Evolutionary conservation across 148 eudicot species (phyloP).

Genomic region (Chenopodium album): DNA sequence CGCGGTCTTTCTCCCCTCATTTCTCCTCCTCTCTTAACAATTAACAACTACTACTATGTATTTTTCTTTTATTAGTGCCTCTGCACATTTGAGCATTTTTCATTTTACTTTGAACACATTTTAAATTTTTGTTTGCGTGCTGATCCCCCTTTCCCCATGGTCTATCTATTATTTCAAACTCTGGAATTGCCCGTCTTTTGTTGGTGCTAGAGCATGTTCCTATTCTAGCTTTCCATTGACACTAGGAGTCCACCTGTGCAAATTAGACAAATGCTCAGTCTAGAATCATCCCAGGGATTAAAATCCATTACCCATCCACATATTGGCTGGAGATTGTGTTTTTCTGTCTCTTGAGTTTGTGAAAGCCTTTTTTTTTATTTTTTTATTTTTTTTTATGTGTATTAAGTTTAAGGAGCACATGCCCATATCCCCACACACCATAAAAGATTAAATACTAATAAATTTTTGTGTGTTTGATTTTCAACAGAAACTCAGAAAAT

Average conservation of each 20-base stretch:
- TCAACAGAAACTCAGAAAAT: conserved; percentile 63
- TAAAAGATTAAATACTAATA: neutral
- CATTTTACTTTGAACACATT: neutral
- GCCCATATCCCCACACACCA: neutral
- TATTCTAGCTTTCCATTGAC: too few species aligned
- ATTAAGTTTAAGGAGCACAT: neutral
- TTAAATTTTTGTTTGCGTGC: neutral
- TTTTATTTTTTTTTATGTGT: too few species aligned
- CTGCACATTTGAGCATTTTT: neutral
- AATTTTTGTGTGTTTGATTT: neutral
- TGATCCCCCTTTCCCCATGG: neutral
- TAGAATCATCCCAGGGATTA: too few species aligned
- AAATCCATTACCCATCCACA: neutral
- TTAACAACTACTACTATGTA: too few species aligned
- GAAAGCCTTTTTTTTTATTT: too few species aligned
- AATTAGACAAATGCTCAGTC: too few species aligned
- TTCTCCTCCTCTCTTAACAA: neutral
- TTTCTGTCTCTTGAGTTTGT: neutral
- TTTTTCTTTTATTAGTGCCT: too few species aligned
- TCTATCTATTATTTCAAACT: neutral
- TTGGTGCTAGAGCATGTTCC: too few species aligned
- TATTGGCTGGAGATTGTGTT: neutral
- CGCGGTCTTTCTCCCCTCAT: neutral
- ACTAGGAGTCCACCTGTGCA: too few species aligned
- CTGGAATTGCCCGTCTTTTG: neutral